phyloP scores from a whole-genome alignment of 1,284 basidiomycete genomes.

The Hymenochaete sp. region DNA sequence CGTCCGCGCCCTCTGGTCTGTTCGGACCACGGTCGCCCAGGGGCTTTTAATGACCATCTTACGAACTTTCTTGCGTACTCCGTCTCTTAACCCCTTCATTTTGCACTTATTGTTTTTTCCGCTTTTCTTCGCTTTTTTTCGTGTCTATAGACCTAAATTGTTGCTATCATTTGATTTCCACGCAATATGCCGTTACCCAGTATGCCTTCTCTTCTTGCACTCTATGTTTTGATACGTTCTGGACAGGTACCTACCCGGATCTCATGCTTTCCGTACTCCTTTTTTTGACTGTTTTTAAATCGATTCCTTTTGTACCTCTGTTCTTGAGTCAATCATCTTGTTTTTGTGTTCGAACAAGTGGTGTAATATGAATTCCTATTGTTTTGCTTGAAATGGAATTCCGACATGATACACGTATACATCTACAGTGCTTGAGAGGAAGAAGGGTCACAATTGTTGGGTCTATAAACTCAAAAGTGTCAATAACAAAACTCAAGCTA shows the following conservation, averaged over 20 bases:
- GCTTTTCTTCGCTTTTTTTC: background rate
- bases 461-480: background rate
- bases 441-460: too few relatives aligned
- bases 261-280: too few relatives aligned
- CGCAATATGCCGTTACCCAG: background rate
- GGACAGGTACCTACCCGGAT: too few relatives aligned
- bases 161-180: background rate
- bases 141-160: background rate
- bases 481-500: background rate
- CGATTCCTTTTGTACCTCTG: too few relatives aligned
- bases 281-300: too few relatives aligned
- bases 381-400: too few relatives aligned
- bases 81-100: background rate
- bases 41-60: slow-evolving; percentile 3
- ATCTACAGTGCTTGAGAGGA: too few relatives aligned
- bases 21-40: slow-evolving; percentile 44
- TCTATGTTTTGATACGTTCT: background rate
- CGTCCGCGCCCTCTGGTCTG: slow-evolving; percentile 43
- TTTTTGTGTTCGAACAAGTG: too few relatives aligned
- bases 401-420: too few relatives aligned
- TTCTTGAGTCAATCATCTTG: too few relatives aligned
- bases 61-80: background rate
- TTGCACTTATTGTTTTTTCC: background rate
- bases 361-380: too few relatives aligned
- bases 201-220: background rate